These are phyloP conservation scores for Rhodomyrtus tomentosa DNA, from an alignment of 345 rosid genomes.

Conservation along the genomic window DNA sequence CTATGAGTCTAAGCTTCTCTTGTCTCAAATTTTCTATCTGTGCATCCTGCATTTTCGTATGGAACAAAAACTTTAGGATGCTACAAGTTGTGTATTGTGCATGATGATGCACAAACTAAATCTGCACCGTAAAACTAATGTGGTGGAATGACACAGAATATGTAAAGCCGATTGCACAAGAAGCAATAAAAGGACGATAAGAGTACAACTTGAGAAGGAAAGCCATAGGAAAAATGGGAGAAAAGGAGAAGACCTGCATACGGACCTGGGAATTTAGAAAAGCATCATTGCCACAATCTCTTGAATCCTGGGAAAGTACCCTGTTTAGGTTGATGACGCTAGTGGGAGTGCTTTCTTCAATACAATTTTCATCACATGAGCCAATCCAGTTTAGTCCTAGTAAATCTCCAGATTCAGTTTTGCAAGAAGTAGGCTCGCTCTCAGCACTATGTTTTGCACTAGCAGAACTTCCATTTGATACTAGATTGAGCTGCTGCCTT, in stretches of 20 bases:
- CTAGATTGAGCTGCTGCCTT: slow-evolving; percentile 36
- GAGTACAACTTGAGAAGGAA: not conserved
- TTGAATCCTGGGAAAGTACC: slow-evolving; percentile 49
- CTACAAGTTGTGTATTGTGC: not conserved
- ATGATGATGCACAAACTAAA: not conserved
- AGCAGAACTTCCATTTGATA: slow-evolving; percentile 9
- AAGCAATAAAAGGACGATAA: not conserved
- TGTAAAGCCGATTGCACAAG: not conserved
- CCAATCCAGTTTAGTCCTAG: slow-evolving; percentile 6
- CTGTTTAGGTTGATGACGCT: slow-evolving; percentile 53
- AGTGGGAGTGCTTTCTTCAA: slow-evolving; percentile 43
- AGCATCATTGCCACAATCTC: slow-evolving; percentile 25
- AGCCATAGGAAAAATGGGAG: not conserved
- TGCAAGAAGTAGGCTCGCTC: slow-evolving; percentile 4
- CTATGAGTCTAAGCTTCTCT: slow-evolving; percentile 30
- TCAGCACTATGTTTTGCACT: slow-evolving; percentile 18
- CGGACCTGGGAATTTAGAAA: slow-evolving; percentile 30
- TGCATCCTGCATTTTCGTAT: slow-evolving; percentile 25
- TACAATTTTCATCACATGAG: slow-evolving; percentile 23
- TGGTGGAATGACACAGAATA: not conserved
- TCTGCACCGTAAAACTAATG: not conserved
- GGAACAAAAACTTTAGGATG: not conserved
- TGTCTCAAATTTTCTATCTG: slow-evolving; percentile 49
- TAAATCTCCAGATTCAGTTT: slow-evolving; percentile 7
- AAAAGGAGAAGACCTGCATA: slow-evolving; percentile 22